Evolutionary conservation across 495 filamentous ascomycete species (phyloP).

Genomic region (Friedmanniomyces simplex): DNA sequence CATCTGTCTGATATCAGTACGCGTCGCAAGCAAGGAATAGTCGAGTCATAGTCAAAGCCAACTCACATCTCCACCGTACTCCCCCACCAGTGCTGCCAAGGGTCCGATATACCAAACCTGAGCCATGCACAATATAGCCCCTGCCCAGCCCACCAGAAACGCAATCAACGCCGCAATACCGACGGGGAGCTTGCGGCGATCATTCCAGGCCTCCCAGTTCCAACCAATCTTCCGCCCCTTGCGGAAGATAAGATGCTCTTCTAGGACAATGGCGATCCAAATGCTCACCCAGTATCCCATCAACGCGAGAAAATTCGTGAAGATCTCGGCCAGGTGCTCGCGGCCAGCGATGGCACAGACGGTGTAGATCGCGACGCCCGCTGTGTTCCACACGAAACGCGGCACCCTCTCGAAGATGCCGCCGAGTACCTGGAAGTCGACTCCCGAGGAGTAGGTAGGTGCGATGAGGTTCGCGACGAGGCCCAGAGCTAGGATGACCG

Average conservation of each 20-base stretch:
- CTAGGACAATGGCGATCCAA: conserved; percentile 41
- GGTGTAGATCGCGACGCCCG: conserved; percentile 43
- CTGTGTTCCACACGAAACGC: conserved; percentile 40
- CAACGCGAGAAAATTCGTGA: conserved; percentile 48
- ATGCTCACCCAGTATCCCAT: conserved; percentile 53
- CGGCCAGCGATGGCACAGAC: conserved; percentile 45
- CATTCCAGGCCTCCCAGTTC: conserved; percentile 32
- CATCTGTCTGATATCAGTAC: conserved; percentile 26
- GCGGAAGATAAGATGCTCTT: conserved; percentile 46
- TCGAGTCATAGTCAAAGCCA: background rate
- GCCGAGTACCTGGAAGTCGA: conserved; percentile 52
- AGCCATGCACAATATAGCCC: conserved; percentile 33
- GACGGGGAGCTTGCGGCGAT: conserved; percentile 26
- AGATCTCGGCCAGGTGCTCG: conserved; percentile 43
- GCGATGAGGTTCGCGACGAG: conserved; percentile 61
- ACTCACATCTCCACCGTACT: conserved; percentile 50
- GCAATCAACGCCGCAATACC: conserved; percentile 33
- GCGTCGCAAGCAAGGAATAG: background rate
- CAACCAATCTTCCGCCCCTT: conserved; percentile 31
- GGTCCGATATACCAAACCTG: conserved; percentile 37
- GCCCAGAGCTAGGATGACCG: conserved; percentile 59
- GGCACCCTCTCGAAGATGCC: conserved; percentile 37
- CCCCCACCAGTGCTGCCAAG: conserved; percentile 35
- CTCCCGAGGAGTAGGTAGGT: conserved; percentile 57
- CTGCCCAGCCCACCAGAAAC: conserved; percentile 34